A percentile compares a stretch with the other conserved stretches of the same genome.
These are phyloP conservation scores for Pharus latifolius DNA, from an alignment of 176 grass and related monocot genomes.

Conservation along the genomic window DNA sequence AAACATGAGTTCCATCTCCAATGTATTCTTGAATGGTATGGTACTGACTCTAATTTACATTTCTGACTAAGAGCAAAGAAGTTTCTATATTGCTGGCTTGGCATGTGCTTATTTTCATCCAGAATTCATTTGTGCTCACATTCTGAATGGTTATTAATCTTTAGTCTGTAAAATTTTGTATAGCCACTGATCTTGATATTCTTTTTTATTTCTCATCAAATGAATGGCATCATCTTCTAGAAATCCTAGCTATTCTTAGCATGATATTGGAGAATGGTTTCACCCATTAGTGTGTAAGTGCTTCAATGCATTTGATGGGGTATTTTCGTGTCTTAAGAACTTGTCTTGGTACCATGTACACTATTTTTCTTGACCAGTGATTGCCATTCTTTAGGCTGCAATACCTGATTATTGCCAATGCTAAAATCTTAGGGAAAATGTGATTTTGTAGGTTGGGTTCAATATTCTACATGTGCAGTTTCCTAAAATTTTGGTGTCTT, in stretches of 20 bases:
- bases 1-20: slow-evolving; percentile 98
- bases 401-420: not conserved
- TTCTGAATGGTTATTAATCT: not conserved
- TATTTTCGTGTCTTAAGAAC: not conserved
- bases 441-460: not conserved
- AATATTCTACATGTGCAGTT: not conserved
- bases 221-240: too few species aligned
- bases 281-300: too few species aligned
- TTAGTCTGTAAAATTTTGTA: not conserved
- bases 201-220: too few species aligned
- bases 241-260: too few species aligned
- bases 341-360: too few species aligned
- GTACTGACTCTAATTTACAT: not conserved
- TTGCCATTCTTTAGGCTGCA: not conserved
- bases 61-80: not conserved
- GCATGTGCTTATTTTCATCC: not conserved
- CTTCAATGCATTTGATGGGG: too few species aligned
- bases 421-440: not conserved
- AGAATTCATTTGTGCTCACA: not conserved
- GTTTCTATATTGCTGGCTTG: not conserved
- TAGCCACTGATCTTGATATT: too few species aligned
- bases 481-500: not conserved
- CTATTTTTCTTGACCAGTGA: not conserved
- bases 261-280: too few species aligned
- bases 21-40: slow-evolving; percentile 99